phyloP scores from a whole-genome alignment of 2,329 filamentous ascomycete genomes.

The Aspergillus texensis region DNA sequence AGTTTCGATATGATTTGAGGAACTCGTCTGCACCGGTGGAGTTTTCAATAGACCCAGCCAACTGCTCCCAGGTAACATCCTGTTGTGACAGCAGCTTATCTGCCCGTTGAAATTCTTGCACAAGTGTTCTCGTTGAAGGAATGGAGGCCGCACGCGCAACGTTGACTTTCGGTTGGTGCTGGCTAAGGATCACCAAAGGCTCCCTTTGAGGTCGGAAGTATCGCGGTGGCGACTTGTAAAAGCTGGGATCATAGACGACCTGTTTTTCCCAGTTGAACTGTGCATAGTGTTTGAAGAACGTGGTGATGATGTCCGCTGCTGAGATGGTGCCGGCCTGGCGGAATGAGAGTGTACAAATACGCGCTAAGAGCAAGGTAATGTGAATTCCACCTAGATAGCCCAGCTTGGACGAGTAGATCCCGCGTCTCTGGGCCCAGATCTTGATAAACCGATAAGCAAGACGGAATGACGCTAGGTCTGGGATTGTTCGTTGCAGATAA shows the following conservation, averaged over 20 bases:
- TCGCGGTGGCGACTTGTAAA: constrained; percentile 3
- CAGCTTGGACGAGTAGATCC: constrained; percentile 12
- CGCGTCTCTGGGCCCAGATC: constrained; percentile 7
- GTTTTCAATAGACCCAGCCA: background rate
- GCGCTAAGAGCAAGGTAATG: constrained; percentile 5
- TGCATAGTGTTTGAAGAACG: constrained; percentile 9
- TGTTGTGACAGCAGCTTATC: background rate
- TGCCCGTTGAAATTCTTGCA: constrained; percentile 1
- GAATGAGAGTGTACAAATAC: constrained; percentile 9
- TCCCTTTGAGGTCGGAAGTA: constrained; percentile 12
- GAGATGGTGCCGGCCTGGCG: background rate
- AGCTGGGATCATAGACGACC: constrained; percentile 9
- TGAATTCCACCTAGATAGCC: constrained; percentile 11
- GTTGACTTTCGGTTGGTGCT: constrained; percentile 11
- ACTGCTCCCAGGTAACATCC: background rate
- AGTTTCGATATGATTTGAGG: constrained; percentile 3
- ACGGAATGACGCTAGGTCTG: constrained; percentile 7
- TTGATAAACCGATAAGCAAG: constrained; percentile 11
- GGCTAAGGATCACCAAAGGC: constrained; percentile 9
- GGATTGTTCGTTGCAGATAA: constrained; percentile 11
- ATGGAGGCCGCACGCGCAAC: constrained; percentile 4
- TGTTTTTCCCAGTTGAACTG: background rate
- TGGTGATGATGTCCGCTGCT: constrained; percentile 4
- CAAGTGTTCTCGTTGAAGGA: background rate
- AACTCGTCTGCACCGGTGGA: constrained; percentile 6